Base-by-base conservation (phyloP, 2,329 filamentous ascomycete species). In the Paecilomyces formosus region DNA sequence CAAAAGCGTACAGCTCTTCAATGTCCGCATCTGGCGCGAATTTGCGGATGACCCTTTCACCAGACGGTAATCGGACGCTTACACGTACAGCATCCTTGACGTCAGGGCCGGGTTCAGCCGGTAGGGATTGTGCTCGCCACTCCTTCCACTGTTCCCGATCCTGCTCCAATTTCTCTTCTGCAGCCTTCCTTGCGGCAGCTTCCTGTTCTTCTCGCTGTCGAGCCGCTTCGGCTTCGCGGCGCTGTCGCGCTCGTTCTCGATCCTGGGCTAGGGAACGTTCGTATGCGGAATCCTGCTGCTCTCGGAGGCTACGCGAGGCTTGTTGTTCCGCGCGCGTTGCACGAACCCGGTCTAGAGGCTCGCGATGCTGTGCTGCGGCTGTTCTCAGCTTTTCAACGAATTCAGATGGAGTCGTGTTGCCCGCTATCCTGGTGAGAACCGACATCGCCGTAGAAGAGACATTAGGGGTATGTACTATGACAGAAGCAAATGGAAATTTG, bases 1-100 rank as follows among this genome's bases (percentile, higher is more conserved):
- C 92, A 75, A 96, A 97, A 0, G 93, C 94, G 73, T 97, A 97
- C 5, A 99, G 77, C 68, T 97, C 92, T 70, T 97, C 93, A 39
- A 97, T 78, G 1, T 83, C 81, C 0, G 89, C 85, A n/a, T 85
- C 79, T 1, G 82, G 79, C 0, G 79, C 73, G 71, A 99, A 97
- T 55, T 84, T 84, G 50, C 93, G 83, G 58, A 96, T 84, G 1
- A 96, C 83, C 50, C 92, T 82, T 54, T 90, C 88, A 0, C 85
- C 88, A 3, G 84, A 87, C 0, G 80, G 78, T 66, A 88, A 74
- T 13, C 85, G 79, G 26, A 88, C 74, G 62, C 82, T 85, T 55
- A 88, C 79, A n/a, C 92, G 85, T 18, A 96, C 89, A 0, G 87
- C 81, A 58, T 89, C 87, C 64, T 88, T 87, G 30, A 81, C 80